Evolutionary conservation across 257 asterid genomes (phyloP), one percentile per base, ranked within the genome.

Genomic region (Ophiorrhiza pumila): DNA sequence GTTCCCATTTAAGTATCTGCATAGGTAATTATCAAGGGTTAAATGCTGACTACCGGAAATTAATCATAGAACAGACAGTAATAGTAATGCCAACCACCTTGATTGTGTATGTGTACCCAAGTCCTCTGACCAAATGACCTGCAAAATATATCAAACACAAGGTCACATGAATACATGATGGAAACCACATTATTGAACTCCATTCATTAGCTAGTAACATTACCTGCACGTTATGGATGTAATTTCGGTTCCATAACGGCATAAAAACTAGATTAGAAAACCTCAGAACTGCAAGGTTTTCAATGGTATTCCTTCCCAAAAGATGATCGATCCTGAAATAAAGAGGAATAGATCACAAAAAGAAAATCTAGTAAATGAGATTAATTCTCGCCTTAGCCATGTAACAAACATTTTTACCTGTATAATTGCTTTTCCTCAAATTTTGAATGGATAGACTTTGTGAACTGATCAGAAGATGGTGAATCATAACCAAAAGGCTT

Each of bases 301-400:
- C 89, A 15, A 85, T 85, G 45, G 89, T 85, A 76, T 85, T 85
- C 84, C 89, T 82, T 63, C 87, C 89, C 77, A 85, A 57, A 74
- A 85, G 89, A 77, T 85, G 87, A 76, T 85, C 89, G 74, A 82
- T 85, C 82, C 89, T 85, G 85, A 72, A 78, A 63, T 64, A 68
- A 71, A 69, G 65, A 64, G 57, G 13, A 34, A 31, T 5, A 39
- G 32, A 66, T 55, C 25, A 43, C 11, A 47, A 11, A 32, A 45
- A 29, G 57, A 65, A 15, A 59, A 45, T 43, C 41, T 15, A 31
- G 35, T 31, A 8, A 42, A 65, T 25, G 25, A 63, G 39, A 71
- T n/a, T 64, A 70, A 53, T 12, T 71, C 55, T 34, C 25, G 61
- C 41, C 27, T 32, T 50, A 72, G 37, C 34, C 37, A 43, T 37